These are phyloP conservation scores for Coelastrella sp. DNA, from an alignment of 139 green algal genomes.

Conservation along the genomic window DNA sequence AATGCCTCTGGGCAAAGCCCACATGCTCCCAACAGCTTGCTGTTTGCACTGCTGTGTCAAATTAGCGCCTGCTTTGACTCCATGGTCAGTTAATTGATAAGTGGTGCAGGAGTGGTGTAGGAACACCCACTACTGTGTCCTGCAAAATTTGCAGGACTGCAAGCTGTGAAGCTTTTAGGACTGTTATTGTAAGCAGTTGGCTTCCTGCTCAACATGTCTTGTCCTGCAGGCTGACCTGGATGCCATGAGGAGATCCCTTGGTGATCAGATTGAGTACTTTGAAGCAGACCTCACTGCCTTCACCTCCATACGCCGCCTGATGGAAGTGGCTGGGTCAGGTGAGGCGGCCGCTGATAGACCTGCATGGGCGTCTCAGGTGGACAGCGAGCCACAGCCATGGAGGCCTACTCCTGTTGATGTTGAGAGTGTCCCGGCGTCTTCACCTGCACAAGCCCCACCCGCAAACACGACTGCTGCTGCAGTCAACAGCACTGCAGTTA, in stretches of 20 bases:
- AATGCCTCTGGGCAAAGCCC: too few species aligned
- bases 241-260: conserved; percentile 54
- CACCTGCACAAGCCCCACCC: background rate
- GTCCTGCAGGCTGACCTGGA: conserved; percentile 57
- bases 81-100: too few species aligned
- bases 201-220: background rate
- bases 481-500: too few species aligned
- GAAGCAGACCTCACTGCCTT: conserved; percentile 58
- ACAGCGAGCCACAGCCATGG: background rate
- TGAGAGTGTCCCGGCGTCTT: background rate
- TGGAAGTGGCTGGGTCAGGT: background rate
- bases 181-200: too few species aligned
- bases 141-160: background rate
- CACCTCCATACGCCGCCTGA: background rate
- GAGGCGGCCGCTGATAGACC: background rate
- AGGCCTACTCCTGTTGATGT: background rate
- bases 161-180: background rate
- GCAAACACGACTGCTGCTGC: background rate
- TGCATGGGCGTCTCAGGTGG: background rate
- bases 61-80: too few species aligned
- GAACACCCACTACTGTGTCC: too few species aligned
- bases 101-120: too few species aligned
- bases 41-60: too few species aligned
- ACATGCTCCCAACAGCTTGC: too few species aligned
- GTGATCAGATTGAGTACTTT: conserved; percentile 57